Conservation (phyloP, 331 rosid genomes). For the Quercus phellos region DNA sequence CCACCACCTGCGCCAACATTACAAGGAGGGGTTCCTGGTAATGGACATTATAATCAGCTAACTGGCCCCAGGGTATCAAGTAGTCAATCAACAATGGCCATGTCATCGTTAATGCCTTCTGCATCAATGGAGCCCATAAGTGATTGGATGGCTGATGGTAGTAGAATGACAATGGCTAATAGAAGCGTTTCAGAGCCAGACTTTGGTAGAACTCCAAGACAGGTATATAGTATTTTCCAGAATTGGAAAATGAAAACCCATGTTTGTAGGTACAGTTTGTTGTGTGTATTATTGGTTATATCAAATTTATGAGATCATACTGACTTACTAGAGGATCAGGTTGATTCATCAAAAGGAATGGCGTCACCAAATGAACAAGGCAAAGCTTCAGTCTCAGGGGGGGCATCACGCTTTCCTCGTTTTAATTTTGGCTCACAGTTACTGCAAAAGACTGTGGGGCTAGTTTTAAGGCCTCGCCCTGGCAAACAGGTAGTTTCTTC, state of each 20-base stretch:
- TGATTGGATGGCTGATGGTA: constrained; percentile 62
- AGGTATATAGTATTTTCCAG: constrained; percentile 42
- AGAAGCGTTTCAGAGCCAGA: constrained; percentile 98
- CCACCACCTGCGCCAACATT: constrained; percentile 85
- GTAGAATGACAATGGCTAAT: constrained; percentile 53
- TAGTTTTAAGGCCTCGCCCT: constrained; percentile 67
- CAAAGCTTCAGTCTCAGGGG: constrained; percentile 52
- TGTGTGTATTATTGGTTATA: no score
- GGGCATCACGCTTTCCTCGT: constrained; percentile 68
- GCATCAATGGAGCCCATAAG: constrained; percentile 81
- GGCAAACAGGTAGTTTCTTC: constrained; percentile 61
- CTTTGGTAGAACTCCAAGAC: constrained; percentile 79
- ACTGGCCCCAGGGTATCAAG: constrained; percentile 52
- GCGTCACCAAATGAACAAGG: constrained; percentile 51
- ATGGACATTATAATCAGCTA: constrained; percentile 51
- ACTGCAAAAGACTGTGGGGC: constrained; percentile 76
- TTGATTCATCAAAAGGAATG: constrained; percentile 46
- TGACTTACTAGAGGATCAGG: constrained; percentile 24
- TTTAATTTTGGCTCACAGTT: constrained; percentile 80
- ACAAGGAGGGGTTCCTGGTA: constrained; percentile 45
- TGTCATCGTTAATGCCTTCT: constrained; percentile 83
- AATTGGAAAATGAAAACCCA: not conserved
- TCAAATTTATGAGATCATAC: constrained; percentile 4
- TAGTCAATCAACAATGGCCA: constrained; percentile 90
- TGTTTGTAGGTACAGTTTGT: not conserved